These are phyloP conservation scores for Psophocarpus tetragonolobus DNA, from an alignment of 306 rosid species.

Conservation along the genomic window DNA sequence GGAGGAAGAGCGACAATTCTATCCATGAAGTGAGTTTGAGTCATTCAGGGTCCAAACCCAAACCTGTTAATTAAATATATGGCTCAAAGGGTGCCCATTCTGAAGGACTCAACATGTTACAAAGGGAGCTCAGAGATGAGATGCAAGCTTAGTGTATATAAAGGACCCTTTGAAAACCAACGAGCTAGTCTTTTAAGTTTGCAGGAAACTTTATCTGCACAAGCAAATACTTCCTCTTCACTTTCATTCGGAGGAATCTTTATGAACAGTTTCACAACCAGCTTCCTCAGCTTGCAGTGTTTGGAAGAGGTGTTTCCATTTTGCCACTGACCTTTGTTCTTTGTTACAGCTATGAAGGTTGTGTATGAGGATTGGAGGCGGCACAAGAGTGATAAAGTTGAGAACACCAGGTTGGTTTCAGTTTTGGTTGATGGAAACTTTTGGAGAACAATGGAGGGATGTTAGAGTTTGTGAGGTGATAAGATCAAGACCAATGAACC, in stretches of 20 bases:
- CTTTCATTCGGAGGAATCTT: slow-evolving; percentile 81
- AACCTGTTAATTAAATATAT: slow-evolving; percentile 50
- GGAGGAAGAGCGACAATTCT: slow-evolving; percentile 47
- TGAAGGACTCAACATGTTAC: slow-evolving; percentile 67
- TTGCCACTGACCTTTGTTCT: slow-evolving; percentile 85
- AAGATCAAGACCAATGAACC: slow-evolving; percentile 63
- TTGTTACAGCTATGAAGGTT: slow-evolving; percentile 86
- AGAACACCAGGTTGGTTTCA: slow-evolving; percentile 78
- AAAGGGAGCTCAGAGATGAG: slow-evolving; percentile 83
- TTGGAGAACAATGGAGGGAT: slow-evolving; percentile 62
- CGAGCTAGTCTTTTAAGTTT: slow-evolving; percentile 53
- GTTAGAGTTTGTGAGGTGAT: slow-evolving; percentile 79
- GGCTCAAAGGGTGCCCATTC: slow-evolving; percentile 76
- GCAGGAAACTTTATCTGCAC: slow-evolving; percentile 69
- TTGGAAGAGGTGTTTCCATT: slow-evolving; percentile 78
- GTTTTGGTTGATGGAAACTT: slow-evolving; percentile 46
- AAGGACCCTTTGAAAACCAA: slow-evolving; percentile 67
- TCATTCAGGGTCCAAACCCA: slow-evolving; percentile 39
- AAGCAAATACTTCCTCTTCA: slow-evolving; percentile 60
- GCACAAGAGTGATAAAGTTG: slow-evolving; percentile 77
- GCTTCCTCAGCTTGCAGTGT: slow-evolving; percentile 94
- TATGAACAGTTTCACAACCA: slow-evolving; percentile 97
- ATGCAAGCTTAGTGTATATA: slow-evolving; percentile 65
- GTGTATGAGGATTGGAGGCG: slow-evolving; percentile 87
- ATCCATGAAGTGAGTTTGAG: slow-evolving; percentile 49